Evolutionary conservation across 2,329 filamentous ascomycete genomes (phyloP).

Genomic region (Colletotrichum karsti): DNA sequence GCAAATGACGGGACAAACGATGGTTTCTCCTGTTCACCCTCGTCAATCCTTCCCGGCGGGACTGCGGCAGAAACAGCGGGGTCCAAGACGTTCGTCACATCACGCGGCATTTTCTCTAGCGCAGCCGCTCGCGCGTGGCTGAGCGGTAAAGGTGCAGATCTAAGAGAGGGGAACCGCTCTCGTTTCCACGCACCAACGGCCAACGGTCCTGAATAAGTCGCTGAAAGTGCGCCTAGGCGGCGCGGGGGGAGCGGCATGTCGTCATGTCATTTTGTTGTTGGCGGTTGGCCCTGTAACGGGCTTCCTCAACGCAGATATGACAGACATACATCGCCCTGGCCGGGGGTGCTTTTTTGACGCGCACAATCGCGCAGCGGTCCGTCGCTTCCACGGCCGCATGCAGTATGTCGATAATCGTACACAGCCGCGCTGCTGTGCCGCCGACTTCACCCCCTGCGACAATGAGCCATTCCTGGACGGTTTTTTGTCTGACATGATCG

Average conservation of each 20-base stretch:
- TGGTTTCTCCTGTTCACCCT: neutral
- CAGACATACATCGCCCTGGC: no score
- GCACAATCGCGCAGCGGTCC: neutral
- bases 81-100: neutral
- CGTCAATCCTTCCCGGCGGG: neutral
- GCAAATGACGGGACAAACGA: neutral
- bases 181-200: neutral
- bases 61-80: conserved; percentile 20
- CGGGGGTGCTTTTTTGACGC: neutral
- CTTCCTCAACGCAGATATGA: neutral
- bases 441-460: neutral
- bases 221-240: neutral
- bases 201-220: neutral
- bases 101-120: neutral
- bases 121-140: conserved; percentile 18
- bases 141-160: neutral
- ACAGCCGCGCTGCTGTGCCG: conserved; percentile 12
- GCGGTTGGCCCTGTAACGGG: neutral
- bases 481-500: neutral
- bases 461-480: neutral
- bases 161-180: neutral
- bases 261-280: neutral
- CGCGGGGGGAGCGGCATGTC: neutral
- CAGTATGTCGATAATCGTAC: neutral
- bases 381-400: neutral